These are phyloP conservation scores for Astragalus glycyphyllos DNA, from an alignment of 306 rosid genomes.

Conservation along the genomic window DNA sequence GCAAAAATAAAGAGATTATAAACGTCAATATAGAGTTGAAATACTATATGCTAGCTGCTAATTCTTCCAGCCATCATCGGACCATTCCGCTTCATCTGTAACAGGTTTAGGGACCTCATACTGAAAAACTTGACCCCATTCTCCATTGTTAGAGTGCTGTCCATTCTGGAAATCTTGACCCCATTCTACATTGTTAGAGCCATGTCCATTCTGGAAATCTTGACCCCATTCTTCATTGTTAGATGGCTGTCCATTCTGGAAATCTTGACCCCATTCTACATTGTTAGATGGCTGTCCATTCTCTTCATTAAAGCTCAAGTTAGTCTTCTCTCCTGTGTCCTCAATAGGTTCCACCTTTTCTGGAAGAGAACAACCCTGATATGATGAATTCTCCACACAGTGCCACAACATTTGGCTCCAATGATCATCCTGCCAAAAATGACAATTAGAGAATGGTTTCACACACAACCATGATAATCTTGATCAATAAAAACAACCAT, in stretches of 20 bases:
- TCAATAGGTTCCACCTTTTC: slow-evolving; percentile 53
- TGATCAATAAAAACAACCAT: slow-evolving; percentile 3
- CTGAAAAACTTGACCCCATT: slow-evolving; percentile 38
- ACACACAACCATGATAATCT: slow-evolving; percentile 29
- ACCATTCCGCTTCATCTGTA: slow-evolving; percentile 75
- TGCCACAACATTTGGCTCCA: slow-evolving; percentile 91
- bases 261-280: slow-evolving; percentile 44
- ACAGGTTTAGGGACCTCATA: slow-evolving; percentile 53
- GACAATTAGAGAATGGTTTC: slow-evolving; percentile 23
- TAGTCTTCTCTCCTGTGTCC: slow-evolving; percentile 44
- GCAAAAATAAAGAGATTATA: neutral
- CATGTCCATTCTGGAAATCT: slow-evolving; percentile 8
- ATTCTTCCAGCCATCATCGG: slow-evolving; percentile 93
- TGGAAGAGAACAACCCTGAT: slow-evolving; percentile 79
- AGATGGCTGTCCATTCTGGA: slow-evolving; percentile 26
- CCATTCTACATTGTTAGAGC: slow-evolving; percentile 37
- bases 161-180: slow-evolving; percentile 40
- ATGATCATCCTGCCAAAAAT: slow-evolving; percentile 65
- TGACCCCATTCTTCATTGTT: slow-evolving; percentile 33
- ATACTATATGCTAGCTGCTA: slow-evolving; percentile 14
- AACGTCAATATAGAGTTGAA: neutral
- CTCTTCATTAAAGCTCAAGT: slow-evolving; percentile 38
- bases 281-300: slow-evolving; percentile 24
- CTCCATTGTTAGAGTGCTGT: slow-evolving; percentile 19
- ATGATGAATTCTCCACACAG: slow-evolving; percentile 79